Percentiles rank a stretch among this genome's conserved stretches.
phyloP scores from a whole-genome alignment of 23 red algal genomes.

The Gracilaria vermiculophylla region DNA sequence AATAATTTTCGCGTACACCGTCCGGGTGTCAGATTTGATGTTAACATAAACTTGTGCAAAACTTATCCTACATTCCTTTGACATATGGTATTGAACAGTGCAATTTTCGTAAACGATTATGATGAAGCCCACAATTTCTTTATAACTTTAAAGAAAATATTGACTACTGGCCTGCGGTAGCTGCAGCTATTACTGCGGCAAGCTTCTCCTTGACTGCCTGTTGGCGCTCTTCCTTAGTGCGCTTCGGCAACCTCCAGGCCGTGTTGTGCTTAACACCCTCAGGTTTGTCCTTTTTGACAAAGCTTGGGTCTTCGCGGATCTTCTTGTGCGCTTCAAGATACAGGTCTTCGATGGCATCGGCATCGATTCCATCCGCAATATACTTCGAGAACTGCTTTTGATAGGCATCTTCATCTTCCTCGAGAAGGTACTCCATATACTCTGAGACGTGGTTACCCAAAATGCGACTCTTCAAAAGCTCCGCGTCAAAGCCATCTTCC shows the following conservation, averaged over 20 bases:
- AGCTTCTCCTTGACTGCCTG: conserved; percentile 66
- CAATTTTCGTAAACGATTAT: no score
- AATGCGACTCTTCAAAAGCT: conserved; percentile 89
- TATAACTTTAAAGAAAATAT: neutral
- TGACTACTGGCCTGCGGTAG: conserved; percentile 1
- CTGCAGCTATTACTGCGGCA: conserved; percentile 21
- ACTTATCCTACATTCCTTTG: no score
- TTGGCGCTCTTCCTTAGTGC: conserved; percentile 49
- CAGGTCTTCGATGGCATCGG: conserved; percentile 89
- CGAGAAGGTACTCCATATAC: conserved; percentile 89
- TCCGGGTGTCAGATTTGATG: no score
- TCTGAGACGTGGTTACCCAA: conserved; percentile 90
- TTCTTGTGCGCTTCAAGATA: conserved; percentile 82
- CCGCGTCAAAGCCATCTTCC: conserved; percentile 91
- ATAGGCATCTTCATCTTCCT: conserved; percentile 92
- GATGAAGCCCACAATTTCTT: no score
- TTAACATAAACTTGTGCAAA: no score
- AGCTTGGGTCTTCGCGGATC: conserved; percentile 88
- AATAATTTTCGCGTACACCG: neutral
- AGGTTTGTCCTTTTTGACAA: conserved; percentile 77
- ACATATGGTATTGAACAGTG: no score
- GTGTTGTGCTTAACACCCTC: conserved; percentile 43
- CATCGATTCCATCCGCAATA: conserved; percentile 79
- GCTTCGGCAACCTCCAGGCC: conserved; percentile 57
- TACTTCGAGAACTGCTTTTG: conserved; percentile 86